Conservation (phyloP, 2,329 filamentous ascomycete genomes). For the Amauroascus verrucosus region DNA sequence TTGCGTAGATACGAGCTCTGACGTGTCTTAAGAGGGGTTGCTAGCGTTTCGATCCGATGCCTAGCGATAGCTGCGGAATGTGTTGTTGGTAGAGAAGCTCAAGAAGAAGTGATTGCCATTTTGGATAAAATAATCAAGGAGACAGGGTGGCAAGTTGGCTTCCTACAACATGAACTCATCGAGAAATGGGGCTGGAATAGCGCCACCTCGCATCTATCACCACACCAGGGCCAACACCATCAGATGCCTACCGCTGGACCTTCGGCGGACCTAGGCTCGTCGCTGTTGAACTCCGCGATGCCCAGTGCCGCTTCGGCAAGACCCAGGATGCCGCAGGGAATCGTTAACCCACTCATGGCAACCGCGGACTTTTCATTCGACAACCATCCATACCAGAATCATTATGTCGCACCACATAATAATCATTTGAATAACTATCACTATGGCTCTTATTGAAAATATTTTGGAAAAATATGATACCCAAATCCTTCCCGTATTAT, state of each 20-base stretch:
- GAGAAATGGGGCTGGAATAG: conserved; percentile 66
- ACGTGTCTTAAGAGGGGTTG: conserved; percentile 49
- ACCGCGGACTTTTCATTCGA: conserved; percentile 65
- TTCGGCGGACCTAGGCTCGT: conserved; percentile 12
- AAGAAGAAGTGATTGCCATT: conserved; percentile 69
- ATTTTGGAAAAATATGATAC: not conserved
- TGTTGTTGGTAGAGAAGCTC: conserved; percentile 58
- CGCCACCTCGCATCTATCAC: conserved; percentile 26
- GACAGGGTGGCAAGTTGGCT: conserved; percentile 67
- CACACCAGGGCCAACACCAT: conserved; percentile 23
- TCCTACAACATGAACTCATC: conserved; percentile 62
- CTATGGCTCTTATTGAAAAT: conserved; percentile 16
- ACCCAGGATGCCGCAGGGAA: conserved; percentile 34
- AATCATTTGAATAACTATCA: conserved; percentile 28
- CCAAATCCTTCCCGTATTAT: not conserved
- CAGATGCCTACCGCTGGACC: conserved; percentile 17
- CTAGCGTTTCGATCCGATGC: conserved; percentile 67
- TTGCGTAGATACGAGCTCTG: not conserved
- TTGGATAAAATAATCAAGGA: conserved; percentile 64
- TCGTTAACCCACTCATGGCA: conserved; percentile 60
- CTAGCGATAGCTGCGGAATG: conserved; percentile 67
- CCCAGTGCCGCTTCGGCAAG: conserved; percentile 23
- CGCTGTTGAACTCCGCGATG: conserved; percentile 19
- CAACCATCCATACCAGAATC: conserved; percentile 70
- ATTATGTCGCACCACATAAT: conserved; percentile 62